These are phyloP conservation scores for Escovopsis weberi DNA, from an alignment of 2,329 filamentous ascomycete species.

Conservation along the genomic window DNA sequence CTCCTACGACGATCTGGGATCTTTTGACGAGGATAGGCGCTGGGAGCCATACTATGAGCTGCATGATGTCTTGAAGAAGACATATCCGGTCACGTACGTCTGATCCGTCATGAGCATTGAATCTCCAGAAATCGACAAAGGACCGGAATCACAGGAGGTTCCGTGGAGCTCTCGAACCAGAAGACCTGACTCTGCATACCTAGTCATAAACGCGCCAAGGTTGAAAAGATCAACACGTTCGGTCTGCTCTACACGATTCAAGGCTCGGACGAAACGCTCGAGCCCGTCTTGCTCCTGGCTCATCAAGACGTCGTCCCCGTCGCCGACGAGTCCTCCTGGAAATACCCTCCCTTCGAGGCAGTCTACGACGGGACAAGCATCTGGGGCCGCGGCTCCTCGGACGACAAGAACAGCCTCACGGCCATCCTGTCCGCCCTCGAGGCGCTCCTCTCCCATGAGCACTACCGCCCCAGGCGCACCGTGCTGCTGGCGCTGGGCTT, in stretches of 20 bases:
- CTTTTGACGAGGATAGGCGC: constrained; percentile 36
- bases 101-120: not conserved
- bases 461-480: constrained; percentile 39
- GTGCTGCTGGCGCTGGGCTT: constrained; percentile 48
- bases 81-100: constrained; percentile 35
- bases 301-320: constrained; percentile 32
- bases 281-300: constrained; percentile 26
- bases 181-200: not conserved
- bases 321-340: constrained; percentile 30
- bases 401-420: constrained; percentile 30
- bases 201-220: constrained; percentile 25
- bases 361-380: constrained; percentile 27
- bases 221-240: constrained; percentile 46
- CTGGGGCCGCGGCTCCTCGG: constrained; percentile 28
- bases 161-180: not conserved
- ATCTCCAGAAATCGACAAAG: too few species aligned
- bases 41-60: constrained; percentile 40
- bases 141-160: too few species aligned
- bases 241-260: constrained; percentile 46
- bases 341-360: constrained; percentile 27
- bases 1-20: constrained; percentile 41
- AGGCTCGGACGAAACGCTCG: constrained; percentile 35
- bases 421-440: constrained; percentile 28
- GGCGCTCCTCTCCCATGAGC: constrained; percentile 30
- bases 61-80: constrained; percentile 29